Conservation (phyloP, 2,329 filamentous ascomycete species). For the Fusarium chlamydosporum region DNA sequence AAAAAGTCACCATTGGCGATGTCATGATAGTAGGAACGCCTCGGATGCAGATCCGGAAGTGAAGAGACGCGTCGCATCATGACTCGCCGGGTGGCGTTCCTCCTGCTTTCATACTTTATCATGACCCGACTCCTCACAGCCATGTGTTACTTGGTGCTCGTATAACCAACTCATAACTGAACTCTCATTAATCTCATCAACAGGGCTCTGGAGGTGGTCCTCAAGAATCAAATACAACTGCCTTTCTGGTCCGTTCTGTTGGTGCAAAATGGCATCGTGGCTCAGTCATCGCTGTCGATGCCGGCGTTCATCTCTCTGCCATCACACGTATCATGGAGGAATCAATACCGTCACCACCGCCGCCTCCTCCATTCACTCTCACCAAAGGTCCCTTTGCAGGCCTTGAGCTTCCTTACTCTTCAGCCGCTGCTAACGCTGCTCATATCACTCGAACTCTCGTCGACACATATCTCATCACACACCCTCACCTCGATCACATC, state of each 20-base stretch:
- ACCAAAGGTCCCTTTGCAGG: slow-evolving; percentile 83
- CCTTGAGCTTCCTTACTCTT: slow-evolving; percentile 76
- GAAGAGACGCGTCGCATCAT: slow-evolving; percentile 19
- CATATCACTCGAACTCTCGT: slow-evolving; percentile 84
- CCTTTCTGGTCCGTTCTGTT: slow-evolving; percentile 87
- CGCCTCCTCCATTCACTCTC: slow-evolving; percentile 65
- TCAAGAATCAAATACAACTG: slow-evolving; percentile 89
- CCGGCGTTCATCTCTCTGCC: slow-evolving; percentile 87
- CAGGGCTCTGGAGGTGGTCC: slow-evolving; percentile 93
- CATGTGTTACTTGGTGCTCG: slow-evolving; percentile 15
- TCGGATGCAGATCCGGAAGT: slow-evolving; percentile 12
- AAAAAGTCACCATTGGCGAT: slow-evolving; percentile 3
- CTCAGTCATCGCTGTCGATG: slow-evolving; percentile 92
- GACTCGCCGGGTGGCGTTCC: slow-evolving; percentile 21
- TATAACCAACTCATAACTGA: neutral
- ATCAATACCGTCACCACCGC: slow-evolving; percentile 58
- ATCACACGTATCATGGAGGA: slow-evolving; percentile 83
- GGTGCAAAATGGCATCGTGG: slow-evolving; percentile 83
- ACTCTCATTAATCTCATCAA: slow-evolving; percentile 35
- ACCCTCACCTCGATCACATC: slow-evolving; percentile 97
- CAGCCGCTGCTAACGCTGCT: slow-evolving; percentile 81
- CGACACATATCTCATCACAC: slow-evolving; percentile 91
- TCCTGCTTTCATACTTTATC: slow-evolving; percentile 7
- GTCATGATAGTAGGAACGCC: slow-evolving; percentile 11
- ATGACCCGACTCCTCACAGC: slow-evolving; percentile 10